Evolutionary conservation across 441 rosid genomes (phyloP).

Genomic region (Populus trichocarpa): DNA sequence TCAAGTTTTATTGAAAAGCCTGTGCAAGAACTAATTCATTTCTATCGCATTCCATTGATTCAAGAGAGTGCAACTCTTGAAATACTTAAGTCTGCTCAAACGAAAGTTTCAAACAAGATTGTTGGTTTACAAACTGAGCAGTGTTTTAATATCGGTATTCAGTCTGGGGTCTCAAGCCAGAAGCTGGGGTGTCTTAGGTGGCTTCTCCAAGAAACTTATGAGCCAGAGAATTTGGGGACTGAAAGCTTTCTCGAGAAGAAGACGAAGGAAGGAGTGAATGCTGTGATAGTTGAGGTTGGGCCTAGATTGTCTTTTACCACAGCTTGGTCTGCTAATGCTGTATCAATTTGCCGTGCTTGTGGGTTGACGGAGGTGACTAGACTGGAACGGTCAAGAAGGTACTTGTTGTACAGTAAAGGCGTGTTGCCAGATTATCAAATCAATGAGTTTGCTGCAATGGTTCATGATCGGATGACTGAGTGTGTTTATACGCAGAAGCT

Average conservation of each 20-base stretch:
- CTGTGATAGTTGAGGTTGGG: constrained; percentile 78
- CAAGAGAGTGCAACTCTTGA: constrained; percentile 71
- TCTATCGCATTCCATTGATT: constrained; percentile 71
- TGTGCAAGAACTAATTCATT: constrained; percentile 61
- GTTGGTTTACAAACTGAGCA: constrained; percentile 79
- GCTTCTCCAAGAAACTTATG: constrained; percentile 92
- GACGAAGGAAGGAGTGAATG: constrained; percentile 56
- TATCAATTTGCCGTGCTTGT: constrained; percentile 76
- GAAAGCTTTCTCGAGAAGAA: constrained; percentile 81
- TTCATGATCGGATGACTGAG: constrained; percentile 94
- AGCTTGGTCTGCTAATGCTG: constrained; percentile 95
- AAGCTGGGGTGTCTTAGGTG: constrained; percentile 64
- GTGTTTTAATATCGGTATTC: constrained; percentile 75
- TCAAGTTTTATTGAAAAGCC: constrained; percentile 42
- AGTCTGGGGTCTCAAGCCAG: constrained; percentile 37
- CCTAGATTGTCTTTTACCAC: constrained; percentile 93
- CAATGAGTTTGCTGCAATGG: constrained; percentile 68
- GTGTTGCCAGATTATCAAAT: constrained; percentile 50
- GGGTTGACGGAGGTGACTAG: constrained; percentile 79
- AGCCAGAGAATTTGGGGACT: constrained; percentile 77
- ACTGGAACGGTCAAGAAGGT: constrained; percentile 87
- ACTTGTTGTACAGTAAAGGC: constrained; percentile 60
- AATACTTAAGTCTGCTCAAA: constrained; percentile 58
- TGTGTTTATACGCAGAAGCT: constrained; percentile 62
- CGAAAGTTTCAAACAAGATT: constrained; percentile 63